These are phyloP conservation scores for Aspergillus amoenus DNA, from an alignment of 2,329 filamentous ascomycete genomes.

Conservation along the genomic window DNA sequence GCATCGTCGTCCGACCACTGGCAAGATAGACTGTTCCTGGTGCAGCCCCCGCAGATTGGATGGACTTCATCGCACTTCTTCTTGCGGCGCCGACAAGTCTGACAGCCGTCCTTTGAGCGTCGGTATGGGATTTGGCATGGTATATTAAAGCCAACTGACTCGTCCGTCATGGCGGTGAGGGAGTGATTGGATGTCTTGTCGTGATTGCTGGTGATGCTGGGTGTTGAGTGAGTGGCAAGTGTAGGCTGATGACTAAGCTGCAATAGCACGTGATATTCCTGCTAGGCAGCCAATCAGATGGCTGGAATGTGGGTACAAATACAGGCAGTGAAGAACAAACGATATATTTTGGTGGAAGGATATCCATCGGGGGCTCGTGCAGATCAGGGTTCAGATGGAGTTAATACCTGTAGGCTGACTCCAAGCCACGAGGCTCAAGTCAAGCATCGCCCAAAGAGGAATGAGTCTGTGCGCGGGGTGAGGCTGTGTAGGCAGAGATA, in stretches of 20 bases:
- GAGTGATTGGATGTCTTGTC: background rate
- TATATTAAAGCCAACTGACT: background rate
- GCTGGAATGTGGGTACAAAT: background rate
- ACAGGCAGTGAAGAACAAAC: background rate
- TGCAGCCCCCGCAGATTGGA: background rate
- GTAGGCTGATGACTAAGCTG: background rate
- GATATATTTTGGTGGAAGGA: background rate
- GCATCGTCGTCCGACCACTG: background rate
- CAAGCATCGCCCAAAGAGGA: background rate
- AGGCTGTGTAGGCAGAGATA: background rate
- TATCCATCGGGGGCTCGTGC: background rate
- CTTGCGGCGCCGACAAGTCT: slow-evolving; percentile 3
- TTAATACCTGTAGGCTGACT: background rate
- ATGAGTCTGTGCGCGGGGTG: background rate
- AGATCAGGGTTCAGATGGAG: background rate
- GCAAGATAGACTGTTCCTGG: background rate
- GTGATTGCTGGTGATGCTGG: background rate
- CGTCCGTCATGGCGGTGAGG: background rate
- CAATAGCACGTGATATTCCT: background rate
- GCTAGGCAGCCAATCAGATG: background rate
- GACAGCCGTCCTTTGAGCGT: background rate
- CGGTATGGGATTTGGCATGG: background rate
- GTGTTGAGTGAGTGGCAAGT: background rate
- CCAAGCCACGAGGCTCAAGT: background rate
- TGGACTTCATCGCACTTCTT: slow-evolving; percentile 8